Evolutionary conservation across 1,284 basidiomycete species (phyloP).

Genomic region (Singerocomus rubriflavus): DNA sequence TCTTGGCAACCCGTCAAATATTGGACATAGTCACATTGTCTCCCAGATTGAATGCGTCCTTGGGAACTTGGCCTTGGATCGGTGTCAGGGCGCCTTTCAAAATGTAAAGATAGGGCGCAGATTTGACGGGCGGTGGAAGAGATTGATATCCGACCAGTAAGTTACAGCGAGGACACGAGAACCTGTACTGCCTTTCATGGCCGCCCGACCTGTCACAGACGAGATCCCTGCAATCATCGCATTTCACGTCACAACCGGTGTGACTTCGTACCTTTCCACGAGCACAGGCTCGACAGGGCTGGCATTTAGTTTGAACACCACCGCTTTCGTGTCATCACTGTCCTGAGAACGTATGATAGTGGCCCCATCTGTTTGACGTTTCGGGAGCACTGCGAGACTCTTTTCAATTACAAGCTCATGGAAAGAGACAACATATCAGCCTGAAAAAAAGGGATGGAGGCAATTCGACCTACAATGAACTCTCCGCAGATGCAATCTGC

Average conservation of each 20-base stretch:
- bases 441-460: neutral
- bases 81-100: conserved; percentile 72
- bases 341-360: conserved; percentile 70
- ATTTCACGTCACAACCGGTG: conserved; percentile 16
- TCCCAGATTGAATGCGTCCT: conserved; percentile 71
- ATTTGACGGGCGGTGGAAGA: conserved; percentile 66
- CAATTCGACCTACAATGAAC: conserved; percentile 60
- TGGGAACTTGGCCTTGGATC: conserved; percentile 73
- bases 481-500: conserved; percentile 83
- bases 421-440: conserved; percentile 7
- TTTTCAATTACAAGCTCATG: conserved; percentile 79
- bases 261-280: conserved; percentile 58
- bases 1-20: conserved; percentile 2
- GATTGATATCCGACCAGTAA: conserved; percentile 74
- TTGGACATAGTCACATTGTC: conserved; percentile 18
- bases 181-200: conserved; percentile 73
- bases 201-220: conserved; percentile 47
- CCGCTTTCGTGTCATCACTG: conserved; percentile 50
- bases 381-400: conserved; percentile 62
- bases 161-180: conserved; percentile 71
- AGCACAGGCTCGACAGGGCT: conserved; percentile 60
- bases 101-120: conserved; percentile 70
- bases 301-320: conserved; percentile 78
- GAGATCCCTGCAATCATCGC: conserved; percentile 8
- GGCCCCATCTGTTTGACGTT: conserved; percentile 70